These are phyloP conservation scores for Sordariomycetes sp. DNA, from an alignment of 2,329 filamentous ascomycete genomes.

Conservation along the genomic window DNA sequence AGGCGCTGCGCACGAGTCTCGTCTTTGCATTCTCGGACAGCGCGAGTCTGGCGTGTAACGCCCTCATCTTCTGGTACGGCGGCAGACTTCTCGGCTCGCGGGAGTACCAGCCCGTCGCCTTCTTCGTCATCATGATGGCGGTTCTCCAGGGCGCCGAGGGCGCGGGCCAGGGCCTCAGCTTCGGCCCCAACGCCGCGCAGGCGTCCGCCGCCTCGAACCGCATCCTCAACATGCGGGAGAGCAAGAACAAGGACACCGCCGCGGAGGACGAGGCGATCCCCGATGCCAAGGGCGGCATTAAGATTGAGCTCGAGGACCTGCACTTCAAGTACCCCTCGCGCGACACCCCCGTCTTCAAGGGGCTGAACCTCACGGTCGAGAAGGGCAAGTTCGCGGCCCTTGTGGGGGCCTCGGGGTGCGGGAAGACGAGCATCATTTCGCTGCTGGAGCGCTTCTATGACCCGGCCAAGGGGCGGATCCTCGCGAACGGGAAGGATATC, in stretches of 20 bases:
- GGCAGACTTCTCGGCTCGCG: slow-evolving; percentile 39
- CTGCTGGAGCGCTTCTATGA: slow-evolving; percentile 61
- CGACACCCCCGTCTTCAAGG: slow-evolving; percentile 41
- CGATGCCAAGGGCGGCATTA: slow-evolving; percentile 32
- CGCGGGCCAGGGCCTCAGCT: slow-evolving; percentile 54
- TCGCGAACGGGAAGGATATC: slow-evolving; percentile 50
- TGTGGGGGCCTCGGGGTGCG: slow-evolving; percentile 57
- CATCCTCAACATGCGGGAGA: slow-evolving; percentile 38
- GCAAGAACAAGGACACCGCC: slow-evolving; percentile 19
- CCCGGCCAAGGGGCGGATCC: slow-evolving; percentile 46
- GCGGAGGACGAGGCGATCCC: slow-evolving; percentile 22
- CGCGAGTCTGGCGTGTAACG: slow-evolving; percentile 47
- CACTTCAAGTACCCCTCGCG: slow-evolving; percentile 49
- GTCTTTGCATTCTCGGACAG: slow-evolving; percentile 60
- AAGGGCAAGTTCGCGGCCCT: slow-evolving; percentile 59
- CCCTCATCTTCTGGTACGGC: slow-evolving; percentile 55
- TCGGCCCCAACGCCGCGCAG: slow-evolving; percentile 50
- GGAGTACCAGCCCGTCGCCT: slow-evolving; percentile 31
- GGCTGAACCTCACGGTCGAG: slow-evolving; percentile 49
- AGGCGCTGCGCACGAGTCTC: slow-evolving; percentile 47
- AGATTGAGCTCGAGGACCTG: slow-evolving; percentile 41
- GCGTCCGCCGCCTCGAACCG: slow-evolving; percentile 44
- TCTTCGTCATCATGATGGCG: slow-evolving; percentile 50
- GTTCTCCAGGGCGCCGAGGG: slow-evolving; percentile 55
- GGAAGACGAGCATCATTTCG: slow-evolving; percentile 59